phyloP scores from a whole-genome alignment of 106 monocot genomes.

The Platanthera guangdongensis region DNA sequence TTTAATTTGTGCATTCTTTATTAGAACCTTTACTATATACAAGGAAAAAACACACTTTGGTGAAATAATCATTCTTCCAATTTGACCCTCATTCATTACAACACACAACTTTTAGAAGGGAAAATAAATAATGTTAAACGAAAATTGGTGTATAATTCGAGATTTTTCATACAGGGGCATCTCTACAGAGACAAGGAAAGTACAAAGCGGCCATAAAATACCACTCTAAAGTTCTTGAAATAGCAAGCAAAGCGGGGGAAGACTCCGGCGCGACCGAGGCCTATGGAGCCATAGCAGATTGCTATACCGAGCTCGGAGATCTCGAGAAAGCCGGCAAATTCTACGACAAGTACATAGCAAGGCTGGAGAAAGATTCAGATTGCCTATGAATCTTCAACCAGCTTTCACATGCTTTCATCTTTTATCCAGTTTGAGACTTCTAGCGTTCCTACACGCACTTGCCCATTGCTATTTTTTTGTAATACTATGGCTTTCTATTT shows the following conservation, averaged over 20 bases:
- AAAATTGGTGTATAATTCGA: no score
- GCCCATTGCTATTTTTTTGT: neutral
- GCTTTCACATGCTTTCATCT: neutral
- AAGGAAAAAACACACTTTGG: no score
- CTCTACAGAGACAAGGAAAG: constrained; percentile 67
- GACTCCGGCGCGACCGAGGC: constrained; percentile 73
- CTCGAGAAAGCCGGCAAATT: constrained; percentile 73
- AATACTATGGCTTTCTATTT: neutral
- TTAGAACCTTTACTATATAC: no score
- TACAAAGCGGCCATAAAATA: constrained; percentile 77
- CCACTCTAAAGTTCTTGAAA: constrained; percentile 60
- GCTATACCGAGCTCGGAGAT: constrained; percentile 77
- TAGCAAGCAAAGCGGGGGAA: constrained; percentile 42
- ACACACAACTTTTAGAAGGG: no score
- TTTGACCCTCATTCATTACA: no score
- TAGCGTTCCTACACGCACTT: neutral
- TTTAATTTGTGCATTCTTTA: no score
- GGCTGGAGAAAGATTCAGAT: constrained; percentile 28
- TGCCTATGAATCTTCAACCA: neutral
- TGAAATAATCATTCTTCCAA: no score
- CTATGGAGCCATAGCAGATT: constrained; percentile 80
- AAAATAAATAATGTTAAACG: no score
- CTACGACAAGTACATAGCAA: constrained; percentile 82
- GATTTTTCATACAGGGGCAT: constrained; percentile 37
- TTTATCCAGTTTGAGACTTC: neutral